These are phyloP conservation scores for Gaeumannomyces sp. DNA, from an alignment of 2,329 filamentous ascomycete species.

Conservation along the genomic window DNA sequence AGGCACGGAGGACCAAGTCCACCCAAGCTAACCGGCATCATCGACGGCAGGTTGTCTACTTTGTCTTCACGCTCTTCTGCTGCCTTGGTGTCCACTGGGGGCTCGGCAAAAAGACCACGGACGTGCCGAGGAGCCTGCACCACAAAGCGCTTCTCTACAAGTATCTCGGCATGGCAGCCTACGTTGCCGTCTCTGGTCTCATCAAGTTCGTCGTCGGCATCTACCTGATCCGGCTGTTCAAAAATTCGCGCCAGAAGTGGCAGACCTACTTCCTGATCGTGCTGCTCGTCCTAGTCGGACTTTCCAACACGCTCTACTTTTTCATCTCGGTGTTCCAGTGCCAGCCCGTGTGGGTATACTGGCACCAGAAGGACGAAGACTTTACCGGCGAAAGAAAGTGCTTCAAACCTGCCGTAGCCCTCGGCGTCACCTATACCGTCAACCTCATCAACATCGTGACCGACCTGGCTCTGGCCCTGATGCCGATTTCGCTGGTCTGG, in stretches of 20 bases:
- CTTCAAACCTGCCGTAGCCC: constrained; percentile 15
- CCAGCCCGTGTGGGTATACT: constrained; percentile 30
- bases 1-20: background rate
- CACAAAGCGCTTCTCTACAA: constrained; percentile 28
- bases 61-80: constrained; percentile 22
- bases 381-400: background rate
- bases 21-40: too few species aligned
- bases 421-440: constrained; percentile 31
- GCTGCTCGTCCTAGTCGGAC: constrained; percentile 23
- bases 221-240: constrained; percentile 30
- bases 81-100: constrained; percentile 22
- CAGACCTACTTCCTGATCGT: constrained; percentile 28
- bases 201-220: constrained; percentile 34
- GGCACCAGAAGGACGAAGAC: constrained; percentile 3
- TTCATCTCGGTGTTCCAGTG: constrained; percentile 35
- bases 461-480: constrained; percentile 33
- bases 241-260: constrained; percentile 16
- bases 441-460: constrained; percentile 31
- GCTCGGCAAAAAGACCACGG: constrained; percentile 19
- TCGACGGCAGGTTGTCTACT: background rate
- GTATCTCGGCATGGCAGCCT: constrained; percentile 36
- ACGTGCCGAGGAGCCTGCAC: constrained; percentile 15
- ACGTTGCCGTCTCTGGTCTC: constrained; percentile 28
- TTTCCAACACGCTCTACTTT: constrained; percentile 31
- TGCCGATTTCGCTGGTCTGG: constrained; percentile 34